Evolutionary conservation across 2,329 filamentous ascomycete species (phyloP), one percentile per base, ranked within the genome.

Genomic region (Paecilomyces variotii): DNA sequence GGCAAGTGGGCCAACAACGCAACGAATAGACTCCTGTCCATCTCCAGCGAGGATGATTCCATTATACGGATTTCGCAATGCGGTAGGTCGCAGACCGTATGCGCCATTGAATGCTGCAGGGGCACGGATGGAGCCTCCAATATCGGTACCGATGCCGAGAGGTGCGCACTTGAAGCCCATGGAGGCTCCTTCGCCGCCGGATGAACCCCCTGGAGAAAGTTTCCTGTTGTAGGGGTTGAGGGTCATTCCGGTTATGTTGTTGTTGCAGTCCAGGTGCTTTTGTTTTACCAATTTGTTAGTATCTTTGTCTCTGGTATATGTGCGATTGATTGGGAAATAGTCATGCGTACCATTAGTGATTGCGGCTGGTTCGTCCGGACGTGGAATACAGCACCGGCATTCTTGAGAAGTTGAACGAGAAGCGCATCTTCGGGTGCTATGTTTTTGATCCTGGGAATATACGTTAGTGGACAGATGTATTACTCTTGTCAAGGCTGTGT

Each of bases 111-210:
- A 79, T 0, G 74, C 74, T 0, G 78, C 77, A 0, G 78, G 78
- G 3, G 70, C 69, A 6, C 78, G 71, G 27, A 80, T 74, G 5
- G 75, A 78, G 2, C 79, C 78, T 0, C 77, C 79, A 14, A 80
- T 79, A 58, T 81, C 78, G 4, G 75, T 77, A 1, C 78, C 79
- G 24, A 80, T 65, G 3, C 77, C 78, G 30, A 80, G 60, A 1
- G 71, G 68, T 3, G 75, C 74, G 32, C 76, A 76, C 50, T 71
- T 68, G 30, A 79, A 74, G 1, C 73, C 74, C 49, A 75, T 67
- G 2, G 76, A 72, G 5, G 74, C 75, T 1, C 75, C 76, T 56
- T 80, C 78, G 7, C 76, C 77, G 3, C 77, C 78, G 2, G 74
- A 77, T 0, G 76, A 77, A 1, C 77, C 77, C 0, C 77, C 77